These are phyloP conservation scores for Boletus albobrunnescens DNA, from an alignment of 1,284 basidiomycete genomes.

Conservation along the genomic window DNA sequence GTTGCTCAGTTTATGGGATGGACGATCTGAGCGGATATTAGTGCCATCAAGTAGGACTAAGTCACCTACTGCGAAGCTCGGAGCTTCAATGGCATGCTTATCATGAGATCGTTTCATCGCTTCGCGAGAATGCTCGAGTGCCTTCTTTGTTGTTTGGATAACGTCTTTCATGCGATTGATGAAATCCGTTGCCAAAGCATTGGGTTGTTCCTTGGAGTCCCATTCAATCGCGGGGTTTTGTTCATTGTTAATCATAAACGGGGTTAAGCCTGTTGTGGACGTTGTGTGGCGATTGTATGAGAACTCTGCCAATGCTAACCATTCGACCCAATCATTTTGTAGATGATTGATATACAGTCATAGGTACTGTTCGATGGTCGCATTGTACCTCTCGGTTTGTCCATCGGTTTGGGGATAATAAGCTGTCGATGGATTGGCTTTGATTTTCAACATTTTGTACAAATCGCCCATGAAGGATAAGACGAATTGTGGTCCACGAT, in stretches of 20 bases:
- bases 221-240: not conserved
- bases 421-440: not conserved
- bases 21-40: not conserved
- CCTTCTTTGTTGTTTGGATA: not conserved
- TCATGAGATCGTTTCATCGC: not conserved
- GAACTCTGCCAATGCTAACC: not conserved
- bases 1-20: not conserved
- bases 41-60: not conserved
- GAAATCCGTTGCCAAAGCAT: not conserved
- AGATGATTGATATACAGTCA: not conserved
- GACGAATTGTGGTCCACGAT: not conserved
- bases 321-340: not conserved
- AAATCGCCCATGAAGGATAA: not conserved
- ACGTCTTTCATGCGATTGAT: not conserved
- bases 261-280: rapidly evolving
- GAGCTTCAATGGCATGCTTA: not conserved
- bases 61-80: not conserved
- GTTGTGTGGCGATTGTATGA: not conserved
- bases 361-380: not conserved
- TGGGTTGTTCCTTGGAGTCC: not conserved
- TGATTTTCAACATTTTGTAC: not conserved
- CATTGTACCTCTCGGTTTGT: not conserved
- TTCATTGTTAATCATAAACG: not conserved
- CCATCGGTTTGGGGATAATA: not conserved
- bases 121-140: not conserved